phyloP scores from a whole-genome alignment of 2,329 filamentous ascomycete genomes.

The Fusarium sp. region DNA sequence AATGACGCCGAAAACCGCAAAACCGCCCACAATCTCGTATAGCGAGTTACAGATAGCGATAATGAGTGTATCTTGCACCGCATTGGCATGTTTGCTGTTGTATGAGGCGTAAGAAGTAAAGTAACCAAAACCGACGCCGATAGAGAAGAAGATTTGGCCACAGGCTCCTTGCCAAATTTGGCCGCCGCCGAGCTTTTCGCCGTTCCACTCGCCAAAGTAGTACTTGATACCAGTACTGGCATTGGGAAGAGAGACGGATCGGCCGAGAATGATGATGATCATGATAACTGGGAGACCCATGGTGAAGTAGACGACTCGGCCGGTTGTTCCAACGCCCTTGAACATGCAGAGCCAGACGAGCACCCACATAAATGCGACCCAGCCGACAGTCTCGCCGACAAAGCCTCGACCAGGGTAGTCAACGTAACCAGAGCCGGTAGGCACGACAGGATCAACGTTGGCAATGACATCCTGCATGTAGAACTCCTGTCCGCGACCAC shows the following conservation, averaged over 20 bases:
- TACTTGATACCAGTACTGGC: background rate
- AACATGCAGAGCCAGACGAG: constrained; percentile 2
- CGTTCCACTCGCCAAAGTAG: background rate
- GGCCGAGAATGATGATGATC: background rate
- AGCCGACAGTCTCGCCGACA: background rate
- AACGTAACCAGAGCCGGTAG: background rate
- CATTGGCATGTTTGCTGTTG: constrained; percentile 63
- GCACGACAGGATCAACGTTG: background rate
- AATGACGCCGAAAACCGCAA: background rate
- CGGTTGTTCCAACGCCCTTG: background rate
- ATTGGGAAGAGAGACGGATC: background rate
- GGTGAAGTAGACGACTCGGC: background rate
- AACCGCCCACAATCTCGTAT: background rate
- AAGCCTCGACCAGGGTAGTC: background rate
- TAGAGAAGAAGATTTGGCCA: constrained; percentile 56
- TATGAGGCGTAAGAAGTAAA: constrained; percentile 67
- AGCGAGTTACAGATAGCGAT: background rate
- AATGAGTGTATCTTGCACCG: background rate
- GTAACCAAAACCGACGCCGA: constrained; percentile 65
- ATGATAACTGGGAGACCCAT: background rate
- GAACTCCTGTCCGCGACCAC: constrained; percentile 33
- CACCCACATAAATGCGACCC: constrained; percentile 1
- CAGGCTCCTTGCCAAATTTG: constrained; percentile 62
- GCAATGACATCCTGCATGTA: constrained; percentile 4
- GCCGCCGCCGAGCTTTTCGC: background rate